Base-by-base conservation (phyloP, 164 flowering plant genomes). In the Pachysandra terminalis region DNA sequence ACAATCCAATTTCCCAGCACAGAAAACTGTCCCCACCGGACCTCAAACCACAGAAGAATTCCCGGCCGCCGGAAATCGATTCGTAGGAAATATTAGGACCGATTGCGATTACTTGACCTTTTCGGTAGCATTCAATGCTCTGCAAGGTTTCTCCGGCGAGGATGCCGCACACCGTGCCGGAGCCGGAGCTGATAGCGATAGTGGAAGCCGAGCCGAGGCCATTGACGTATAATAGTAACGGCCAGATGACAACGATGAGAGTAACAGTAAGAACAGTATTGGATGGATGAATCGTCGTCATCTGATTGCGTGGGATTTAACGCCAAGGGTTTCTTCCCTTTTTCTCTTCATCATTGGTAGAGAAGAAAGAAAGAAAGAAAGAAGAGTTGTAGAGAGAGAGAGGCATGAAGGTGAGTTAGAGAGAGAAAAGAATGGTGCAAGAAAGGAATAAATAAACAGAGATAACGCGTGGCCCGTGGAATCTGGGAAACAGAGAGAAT, bases 151-250 rank as follows among this genome's bases (percentile, higher is more conserved):
- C 79, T 0, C 66, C 76, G 13, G 98, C 82, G 21, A 80, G 72
- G 59, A 96, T 71, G 67, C 91, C 91, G 80, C 98, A 94, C 54
- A 94, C 84, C 19, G 94, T 83, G 64, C 71, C 65, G 68, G 87
- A 68, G 35, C 77, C 85, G 71, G 72, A 82, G 74, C 32, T 68
- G 71, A 84, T 73, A 54, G 96, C 90, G 51, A 87, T 10, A 5
- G 96, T 89, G 37, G 85, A 67, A 65, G 81, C 86, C 51, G 91
- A 80, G 68, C 98, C 95, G 52, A 90, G 69, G 25, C 82, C 84
- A 53, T 68, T 12, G 63, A 61, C 56, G 56, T 64, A 15, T 12
- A 15, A 64, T 54, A 61, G 52, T 19, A 53, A 73, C 40, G 62
- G 68, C 40, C 53, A 72, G 37, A 32, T 32, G 37, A 32, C 3